A percentile compares a stretch with the other conserved stretches of the same genome.
phyloP scores from a whole-genome alignment of 1,284 basidiomycete genomes.

The Malassezia furfur region DNA sequence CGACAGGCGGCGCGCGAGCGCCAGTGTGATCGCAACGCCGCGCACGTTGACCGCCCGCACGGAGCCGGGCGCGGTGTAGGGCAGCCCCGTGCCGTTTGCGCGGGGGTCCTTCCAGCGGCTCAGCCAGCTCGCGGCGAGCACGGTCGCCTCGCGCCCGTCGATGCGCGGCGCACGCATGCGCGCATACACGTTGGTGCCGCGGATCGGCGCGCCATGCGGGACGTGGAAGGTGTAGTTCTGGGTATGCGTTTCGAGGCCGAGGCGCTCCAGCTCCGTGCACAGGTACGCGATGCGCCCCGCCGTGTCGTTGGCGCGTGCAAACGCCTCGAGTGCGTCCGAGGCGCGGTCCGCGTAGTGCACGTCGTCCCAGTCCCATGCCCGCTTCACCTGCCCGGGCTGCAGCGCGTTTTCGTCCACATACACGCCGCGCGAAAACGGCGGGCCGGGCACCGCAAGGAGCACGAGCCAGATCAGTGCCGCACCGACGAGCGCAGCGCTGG shows the following conservation, averaged over 20 bases:
- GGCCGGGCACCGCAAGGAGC: slow-evolving; percentile 26
- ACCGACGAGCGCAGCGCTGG: slow-evolving; percentile 12
- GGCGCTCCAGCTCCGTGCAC: slow-evolving; percentile 22
- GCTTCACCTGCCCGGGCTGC: slow-evolving; percentile 33
- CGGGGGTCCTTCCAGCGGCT: slow-evolving; percentile 22
- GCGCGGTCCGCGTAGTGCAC: slow-evolving; percentile 33
- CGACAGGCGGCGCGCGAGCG: slow-evolving; percentile 70
- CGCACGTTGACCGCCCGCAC: slow-evolving; percentile 64
- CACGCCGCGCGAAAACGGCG: slow-evolving; percentile 31
- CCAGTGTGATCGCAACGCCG: slow-evolving; percentile 71
- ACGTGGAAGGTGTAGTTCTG: slow-evolving; percentile 18
- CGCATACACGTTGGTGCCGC: slow-evolving; percentile 72
- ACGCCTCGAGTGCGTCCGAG: slow-evolving; percentile 20
- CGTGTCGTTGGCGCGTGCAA: background rate
- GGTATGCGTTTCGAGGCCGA: slow-evolving; percentile 26
- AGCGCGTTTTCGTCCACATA: slow-evolving; percentile 48
- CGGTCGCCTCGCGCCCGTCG: slow-evolving; percentile 72
- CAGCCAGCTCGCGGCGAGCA: slow-evolving; percentile 50
- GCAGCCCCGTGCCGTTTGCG: slow-evolving; percentile 4
- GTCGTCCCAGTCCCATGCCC: slow-evolving; percentile 33
- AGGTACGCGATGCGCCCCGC: slow-evolving; percentile 25
- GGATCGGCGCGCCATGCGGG: slow-evolving; percentile 21
- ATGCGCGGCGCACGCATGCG: slow-evolving; percentile 71
- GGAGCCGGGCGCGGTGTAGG: slow-evolving; percentile 9
- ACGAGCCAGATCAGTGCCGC: slow-evolving; percentile 22